Evolutionary conservation across 2,329 filamentous ascomycete genomes (phyloP), one percentile per base, ranked within the genome.

Genomic region (Neofusicoccum ribis): DNA sequence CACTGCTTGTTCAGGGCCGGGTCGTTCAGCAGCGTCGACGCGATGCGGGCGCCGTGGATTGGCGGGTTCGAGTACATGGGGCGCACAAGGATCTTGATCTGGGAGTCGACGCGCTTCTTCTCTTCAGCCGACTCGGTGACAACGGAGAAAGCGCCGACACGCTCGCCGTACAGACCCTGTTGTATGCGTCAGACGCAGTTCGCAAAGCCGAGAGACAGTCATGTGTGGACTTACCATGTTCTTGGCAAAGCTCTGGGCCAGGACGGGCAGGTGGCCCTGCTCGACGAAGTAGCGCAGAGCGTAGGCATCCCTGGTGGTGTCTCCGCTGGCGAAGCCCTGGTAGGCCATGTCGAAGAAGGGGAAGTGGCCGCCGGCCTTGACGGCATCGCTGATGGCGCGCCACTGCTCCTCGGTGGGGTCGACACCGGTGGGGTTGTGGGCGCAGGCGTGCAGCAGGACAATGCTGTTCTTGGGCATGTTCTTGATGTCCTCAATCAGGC

Each of bases 271-370:
- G 84, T 97, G 93, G 73, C 94, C 94, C 83, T 97, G 84, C 82
- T 92, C 86, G 78, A 97, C 88, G 79, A 99, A 99, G 85, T 97
- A 86, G 71, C 95, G 89, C 71, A 98, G 86, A 67, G 95, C 92
- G 78, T 94, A 98, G 69, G 95, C 95, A 78, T 99, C 94, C 80
- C 89, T 89, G 84, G 96, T 88, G 69, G 91, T 95, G 82, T 96
- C 88, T 72, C 94, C 94, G 69, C 90, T 95, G 72, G 94, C 94
- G 76, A 99, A 98, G 73, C 94, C 94, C 83, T 99, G 94, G 86
- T 99, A 99, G 69, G 94, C 94, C 93, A 97, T 97, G 81, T 98
- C 94, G 83, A 98, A 99, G 88, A 99, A 97, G 73, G 92, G 89
- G 79, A 90, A 96, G 86, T 98, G 94, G 59, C 86, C 89, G 79